Evolutionary conservation across 2,329 filamentous ascomycete genomes (phyloP).

Genomic region (Pseudogymnoascus sp.): DNA sequence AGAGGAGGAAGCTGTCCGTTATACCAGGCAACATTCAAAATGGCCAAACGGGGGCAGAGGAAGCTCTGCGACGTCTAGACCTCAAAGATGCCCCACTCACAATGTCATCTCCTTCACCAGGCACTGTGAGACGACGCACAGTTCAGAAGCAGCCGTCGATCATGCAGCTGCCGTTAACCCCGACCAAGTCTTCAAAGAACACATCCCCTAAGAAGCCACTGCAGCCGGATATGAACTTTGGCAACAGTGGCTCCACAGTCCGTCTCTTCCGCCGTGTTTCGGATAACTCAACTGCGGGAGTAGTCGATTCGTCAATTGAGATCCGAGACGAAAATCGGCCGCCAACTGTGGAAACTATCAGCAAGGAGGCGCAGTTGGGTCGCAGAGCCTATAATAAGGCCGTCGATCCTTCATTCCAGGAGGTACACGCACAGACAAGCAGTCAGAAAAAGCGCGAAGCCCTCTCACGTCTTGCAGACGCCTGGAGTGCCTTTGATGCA

Average conservation of each 20-base stretch:
- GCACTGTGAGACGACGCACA: constrained; percentile 56
- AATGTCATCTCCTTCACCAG: constrained; percentile 44
- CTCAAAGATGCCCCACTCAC: constrained; percentile 55
- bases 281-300: constrained; percentile 44
- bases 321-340: constrained; percentile 57
- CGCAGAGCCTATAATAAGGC: constrained; percentile 74
- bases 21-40: constrained; percentile 39
- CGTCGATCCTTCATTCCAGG: constrained; percentile 74
- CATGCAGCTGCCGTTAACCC: constrained; percentile 25
- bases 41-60: constrained; percentile 38
- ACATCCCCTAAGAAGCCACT: constrained; percentile 61
- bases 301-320: constrained; percentile 15
- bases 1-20: constrained; percentile 49
- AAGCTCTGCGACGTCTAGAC: constrained; percentile 53
- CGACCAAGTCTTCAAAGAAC: constrained; percentile 19
- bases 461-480: constrained; percentile 73
- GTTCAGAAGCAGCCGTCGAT: constrained; percentile 35
- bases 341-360: constrained; percentile 49
- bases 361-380: constrained; percentile 78
- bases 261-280: constrained; percentile 87
- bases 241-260: constrained; percentile 86
- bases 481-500: constrained; percentile 76
- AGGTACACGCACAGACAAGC: constrained; percentile 74
- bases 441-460: constrained; percentile 71
- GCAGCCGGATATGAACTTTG: constrained; percentile 85